These are phyloP conservation scores for Mortierella claussenii DNA, from an alignment of 192 early-diverging fungal genomes.

Conservation along the genomic window DNA sequence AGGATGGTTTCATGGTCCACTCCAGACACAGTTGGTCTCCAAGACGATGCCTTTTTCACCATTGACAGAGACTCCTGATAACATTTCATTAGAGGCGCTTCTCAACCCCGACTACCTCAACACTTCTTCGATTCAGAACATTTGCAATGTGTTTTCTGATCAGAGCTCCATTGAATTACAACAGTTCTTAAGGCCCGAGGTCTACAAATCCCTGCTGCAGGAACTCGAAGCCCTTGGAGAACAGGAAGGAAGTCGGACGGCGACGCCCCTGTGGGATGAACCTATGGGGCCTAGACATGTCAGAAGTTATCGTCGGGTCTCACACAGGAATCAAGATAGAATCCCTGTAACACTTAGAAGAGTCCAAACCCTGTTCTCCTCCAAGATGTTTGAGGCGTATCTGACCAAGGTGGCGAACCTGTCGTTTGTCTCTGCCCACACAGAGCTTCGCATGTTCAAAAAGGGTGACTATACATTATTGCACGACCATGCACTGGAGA, in stretches of 20 bases:
- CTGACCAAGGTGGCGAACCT: constrained; percentile 38
- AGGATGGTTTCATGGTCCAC: constrained; percentile 75
- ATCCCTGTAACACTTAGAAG: constrained; percentile 14
- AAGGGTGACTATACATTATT: constrained; percentile 68
- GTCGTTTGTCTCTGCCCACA: constrained; percentile 10
- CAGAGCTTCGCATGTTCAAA: constrained; percentile 60
- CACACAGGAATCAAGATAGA: constrained; percentile 8
- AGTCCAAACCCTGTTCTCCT: constrained; percentile 44
- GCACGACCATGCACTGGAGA: constrained; percentile 68
- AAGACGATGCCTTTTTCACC: constrained; percentile 32
- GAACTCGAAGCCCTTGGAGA: constrained; percentile 34
- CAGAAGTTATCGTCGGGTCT: constrained; percentile 57
- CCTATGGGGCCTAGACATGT: constrained; percentile 60
- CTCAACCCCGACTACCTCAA: constrained; percentile 62
- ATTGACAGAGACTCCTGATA: not conserved
- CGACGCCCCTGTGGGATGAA: constrained; percentile 19
- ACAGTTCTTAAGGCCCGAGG: constrained; percentile 47
- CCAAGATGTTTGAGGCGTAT: constrained; percentile 42
- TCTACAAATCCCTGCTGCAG: constrained; percentile 39
- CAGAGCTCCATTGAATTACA: constrained; percentile 55
- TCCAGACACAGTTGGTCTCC: constrained; percentile 49
- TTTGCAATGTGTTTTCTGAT: constrained; percentile 59
- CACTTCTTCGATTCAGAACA: constrained; percentile 32
- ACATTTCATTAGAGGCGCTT: constrained; percentile 40
- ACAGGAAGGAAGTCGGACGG: constrained; percentile 21